phyloP scores from a whole-genome alignment of 148 eudicot genomes.

The Spergularia bocconei region DNA sequence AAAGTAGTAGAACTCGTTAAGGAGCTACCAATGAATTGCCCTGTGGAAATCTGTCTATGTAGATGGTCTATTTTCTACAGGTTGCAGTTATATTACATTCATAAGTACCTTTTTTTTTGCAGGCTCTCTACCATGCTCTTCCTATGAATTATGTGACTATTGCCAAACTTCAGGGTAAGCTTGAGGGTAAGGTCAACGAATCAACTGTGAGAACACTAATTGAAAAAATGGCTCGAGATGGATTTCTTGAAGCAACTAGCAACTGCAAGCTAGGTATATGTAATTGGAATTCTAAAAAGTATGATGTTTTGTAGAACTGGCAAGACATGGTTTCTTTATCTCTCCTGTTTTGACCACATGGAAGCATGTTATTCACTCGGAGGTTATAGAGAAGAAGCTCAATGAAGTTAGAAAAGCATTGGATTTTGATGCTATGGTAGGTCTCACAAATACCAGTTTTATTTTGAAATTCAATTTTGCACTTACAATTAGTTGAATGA shows the following conservation, averaged over 20 bases:
- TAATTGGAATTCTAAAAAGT: background rate
- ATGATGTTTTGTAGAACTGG: background rate
- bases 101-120: slow-evolving; percentile 27
- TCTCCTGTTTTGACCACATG: slow-evolving; percentile 40
- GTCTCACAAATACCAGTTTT: slow-evolving; percentile 13
- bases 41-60: background rate
- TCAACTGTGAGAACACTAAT: slow-evolving; percentile 64
- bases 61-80: background rate
- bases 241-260: slow-evolving; percentile 72
- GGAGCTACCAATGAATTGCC: background rate
- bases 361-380: slow-evolving; percentile 88
- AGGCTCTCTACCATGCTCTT: slow-evolving; percentile 92
- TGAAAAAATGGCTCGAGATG: slow-evolving; percentile 80
- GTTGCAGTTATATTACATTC: slow-evolving; percentile 2
- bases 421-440: slow-evolving; percentile 62
- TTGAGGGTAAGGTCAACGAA: slow-evolving; percentile 69
- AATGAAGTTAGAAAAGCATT: slow-evolving; percentile 66
- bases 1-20: background rate
- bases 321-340: background rate
- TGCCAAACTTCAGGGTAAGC: slow-evolving; percentile 75
- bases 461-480: background rate
- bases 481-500: background rate
- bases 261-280: slow-evolving; percentile 70
- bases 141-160: slow-evolving; percentile 71
- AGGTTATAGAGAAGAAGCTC: slow-evolving; percentile 66